A percentile compares a stretch with the other conserved stretches of the same genome.
Evolutionary conservation across 805 yeast genomes (phyloP).

Genomic region (Kodamaea nitidulidarum): DNA sequence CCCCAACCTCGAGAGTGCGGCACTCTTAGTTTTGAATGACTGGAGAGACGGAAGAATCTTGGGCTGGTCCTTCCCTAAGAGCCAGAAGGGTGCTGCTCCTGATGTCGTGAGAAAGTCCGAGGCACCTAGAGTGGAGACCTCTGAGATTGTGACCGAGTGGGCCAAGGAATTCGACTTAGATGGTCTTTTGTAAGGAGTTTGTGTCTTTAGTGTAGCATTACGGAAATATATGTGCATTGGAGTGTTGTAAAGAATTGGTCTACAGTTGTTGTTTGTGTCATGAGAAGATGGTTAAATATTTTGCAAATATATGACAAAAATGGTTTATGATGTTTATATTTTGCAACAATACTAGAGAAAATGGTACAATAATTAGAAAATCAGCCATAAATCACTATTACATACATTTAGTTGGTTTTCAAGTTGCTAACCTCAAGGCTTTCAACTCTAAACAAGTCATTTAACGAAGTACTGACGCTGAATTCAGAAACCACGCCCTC

Average conservation of each 20-base stretch:
- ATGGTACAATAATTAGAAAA: too few relatives aligned
- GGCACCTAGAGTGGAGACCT: slow-evolving; percentile 54
- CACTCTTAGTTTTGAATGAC: slow-evolving; percentile 75
- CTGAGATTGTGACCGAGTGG: slow-evolving; percentile 85
- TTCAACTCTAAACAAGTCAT: slow-evolving; percentile 3
- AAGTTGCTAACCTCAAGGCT: neutral
- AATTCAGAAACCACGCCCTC: neutral
- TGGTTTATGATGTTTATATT: too few relatives aligned
- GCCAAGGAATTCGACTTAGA: slow-evolving; percentile 92
- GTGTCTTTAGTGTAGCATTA: neutral
- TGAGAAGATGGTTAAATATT: too few relatives aligned
- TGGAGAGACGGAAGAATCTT: slow-evolving; percentile 96
- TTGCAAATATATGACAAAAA: too few relatives aligned
- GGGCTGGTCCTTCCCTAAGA: slow-evolving; percentile 82
- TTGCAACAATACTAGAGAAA: too few relatives aligned
- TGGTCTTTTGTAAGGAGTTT: slow-evolving; percentile 52
- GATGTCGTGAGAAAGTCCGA: slow-evolving; percentile 35
- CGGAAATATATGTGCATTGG: neutral
- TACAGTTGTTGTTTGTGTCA: too few relatives aligned
- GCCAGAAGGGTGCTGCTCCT: slow-evolving; percentile 39
- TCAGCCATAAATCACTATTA: too few relatives aligned
- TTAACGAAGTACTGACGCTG: neutral
- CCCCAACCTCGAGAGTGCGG: slow-evolving; percentile 86
- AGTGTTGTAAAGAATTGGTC: too few relatives aligned
- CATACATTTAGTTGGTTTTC: neutral